Evolutionary conservation across 805 yeast species (phyloP).

Genomic region (Brettanomyces bruxellensis): DNA sequence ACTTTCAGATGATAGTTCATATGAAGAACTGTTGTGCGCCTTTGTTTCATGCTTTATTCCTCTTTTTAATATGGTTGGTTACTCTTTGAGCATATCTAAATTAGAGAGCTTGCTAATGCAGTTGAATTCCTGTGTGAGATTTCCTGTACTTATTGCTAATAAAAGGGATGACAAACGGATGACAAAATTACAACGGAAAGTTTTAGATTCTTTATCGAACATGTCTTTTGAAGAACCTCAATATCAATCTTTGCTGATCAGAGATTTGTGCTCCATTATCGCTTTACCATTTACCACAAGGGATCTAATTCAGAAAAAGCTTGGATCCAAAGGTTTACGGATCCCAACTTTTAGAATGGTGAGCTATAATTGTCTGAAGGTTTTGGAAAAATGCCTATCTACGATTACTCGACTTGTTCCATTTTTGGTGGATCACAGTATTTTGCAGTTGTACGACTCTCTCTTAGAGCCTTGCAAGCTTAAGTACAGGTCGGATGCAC

Average conservation of each 20-base stretch:
- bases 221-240: conserved; percentile 20
- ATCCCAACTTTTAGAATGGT: conserved; percentile 60
- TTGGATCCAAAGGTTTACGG: conserved; percentile 30
- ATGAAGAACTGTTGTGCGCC: conserved; percentile 54
- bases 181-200: conserved; percentile 55
- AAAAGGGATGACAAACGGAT: conserved; percentile 45
- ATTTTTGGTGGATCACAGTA: conserved; percentile 35
- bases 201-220: conserved; percentile 38
- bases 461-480: conserved; percentile 43
- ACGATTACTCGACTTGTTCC: conserved; percentile 21
- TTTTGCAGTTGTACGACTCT: conserved; percentile 37
- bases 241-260: conserved; percentile 37
- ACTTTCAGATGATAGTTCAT: conserved; percentile 27
- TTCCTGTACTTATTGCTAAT: conserved; percentile 60
- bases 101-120: conserved; percentile 46
- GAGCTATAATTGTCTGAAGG: conserved; percentile 37
- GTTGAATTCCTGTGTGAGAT: conserved; percentile 58
- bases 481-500: conserved; percentile 28
- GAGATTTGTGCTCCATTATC: conserved; percentile 44
- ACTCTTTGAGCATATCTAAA: conserved; percentile 22
- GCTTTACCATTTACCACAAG: conserved; percentile 56
- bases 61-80: conserved; percentile 21
- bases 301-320: conserved; percentile 45
- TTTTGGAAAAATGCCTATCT: conserved; percentile 31
- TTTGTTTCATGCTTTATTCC: conserved; percentile 43